Base-by-base conservation (phyloP, 108 stramenopile species). In the Pseudonitzschia delicatissima region DNA sequence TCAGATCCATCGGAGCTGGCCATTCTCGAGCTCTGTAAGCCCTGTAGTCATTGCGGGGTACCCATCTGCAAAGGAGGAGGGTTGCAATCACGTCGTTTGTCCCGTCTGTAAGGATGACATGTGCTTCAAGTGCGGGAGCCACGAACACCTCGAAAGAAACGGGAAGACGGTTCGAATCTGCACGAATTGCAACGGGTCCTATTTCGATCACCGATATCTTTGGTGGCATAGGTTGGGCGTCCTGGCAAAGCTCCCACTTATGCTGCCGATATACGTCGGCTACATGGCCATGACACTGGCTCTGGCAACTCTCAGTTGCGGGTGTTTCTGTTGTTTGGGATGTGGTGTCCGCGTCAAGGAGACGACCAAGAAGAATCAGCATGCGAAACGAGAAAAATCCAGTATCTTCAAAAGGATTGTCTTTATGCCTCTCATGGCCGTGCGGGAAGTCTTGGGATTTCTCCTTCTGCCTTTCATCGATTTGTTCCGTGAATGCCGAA, bases 51-150 rank as follows among this genome's bases (percentile, higher is more conserved):
- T 34, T 82, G 81, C 45, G 61, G 48, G 2, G 52, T 51, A 8
- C 67, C 64, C 28, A 77, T 82, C 17, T n/a, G 23, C 70, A 32
- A 73, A 73, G 42, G 66, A 55, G 8, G 29, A 51, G 15, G 81
- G 81, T 11, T 82, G 81, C 35, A 76, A 82, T 71, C 81, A 82
- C 60, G 55, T 82, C 44, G 63, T 82, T n/a, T 82, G 81, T 51
- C 32, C 57, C 6, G 35, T 33, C 20, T 82, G 81, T 45, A 26
- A 74, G 4, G 8, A 74, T 0, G 81, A 82, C 64, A 66, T 82
- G 53, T 82, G 81, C 47, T 82, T 66, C 42, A 66, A 57, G 23
- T 82, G 81, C 51, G 76, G 76, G 4, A 73, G 64, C 11, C 81
- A 82, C 40, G 0, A 17, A 9, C 57, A 69, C 34, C 45, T 82